phyloP scores from a whole-genome alignment of 129 eudicot genomes.

The Glebionis coronaria region DNA sequence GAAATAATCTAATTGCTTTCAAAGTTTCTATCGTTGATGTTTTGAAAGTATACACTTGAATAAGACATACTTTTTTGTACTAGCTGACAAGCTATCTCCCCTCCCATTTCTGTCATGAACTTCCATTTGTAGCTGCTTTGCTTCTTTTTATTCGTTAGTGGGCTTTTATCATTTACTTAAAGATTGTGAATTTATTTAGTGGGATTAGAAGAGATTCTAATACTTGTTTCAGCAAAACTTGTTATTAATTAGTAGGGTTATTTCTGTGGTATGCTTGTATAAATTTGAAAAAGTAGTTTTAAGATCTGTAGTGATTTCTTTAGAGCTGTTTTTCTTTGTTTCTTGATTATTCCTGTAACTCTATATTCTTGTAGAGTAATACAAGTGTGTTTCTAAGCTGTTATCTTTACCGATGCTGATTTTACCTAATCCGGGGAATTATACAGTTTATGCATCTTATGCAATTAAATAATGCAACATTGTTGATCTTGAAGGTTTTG shows the following conservation, averaged over 20 bases:
- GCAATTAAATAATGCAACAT: constrained; percentile 12
- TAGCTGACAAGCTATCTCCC: not conserved
- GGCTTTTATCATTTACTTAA: not conserved
- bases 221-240: not conserved
- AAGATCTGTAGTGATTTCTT: not conserved
- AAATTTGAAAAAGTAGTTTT: not conserved
- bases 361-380: not conserved
- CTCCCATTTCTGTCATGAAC: not conserved
- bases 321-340: not conserved
- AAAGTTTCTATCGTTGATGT: not conserved
- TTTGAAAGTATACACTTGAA: not conserved
- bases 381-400: no score
- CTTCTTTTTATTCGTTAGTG: not conserved
- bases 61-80: not conserved
- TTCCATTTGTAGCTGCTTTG: constrained; percentile 1
- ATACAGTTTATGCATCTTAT: not conserved
- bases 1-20: not conserved
- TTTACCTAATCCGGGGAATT: no score
- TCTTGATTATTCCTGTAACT: not conserved
- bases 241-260: not conserved
- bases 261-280: not conserved
- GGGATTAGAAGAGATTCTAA: constrained; percentile 5
- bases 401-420: no score
- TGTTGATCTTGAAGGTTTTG: not conserved
- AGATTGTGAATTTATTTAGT: not conserved